phyloP scores from a whole-genome alignment of 139 green algal genomes.

The Chlorella sorokiniana region DNA sequence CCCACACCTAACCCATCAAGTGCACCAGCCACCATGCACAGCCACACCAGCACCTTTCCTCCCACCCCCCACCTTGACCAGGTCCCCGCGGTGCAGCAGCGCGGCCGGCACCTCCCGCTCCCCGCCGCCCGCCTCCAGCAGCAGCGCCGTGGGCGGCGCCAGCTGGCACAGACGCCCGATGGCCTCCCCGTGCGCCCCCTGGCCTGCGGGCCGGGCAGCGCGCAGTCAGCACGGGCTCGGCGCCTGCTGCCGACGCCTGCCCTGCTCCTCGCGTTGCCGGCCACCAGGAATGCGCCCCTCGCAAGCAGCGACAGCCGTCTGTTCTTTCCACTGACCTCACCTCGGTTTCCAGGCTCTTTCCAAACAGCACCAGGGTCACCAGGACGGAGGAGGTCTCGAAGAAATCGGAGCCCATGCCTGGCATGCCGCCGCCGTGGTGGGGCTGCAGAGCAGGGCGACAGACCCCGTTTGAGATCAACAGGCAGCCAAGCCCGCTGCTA shows the following conservation, averaged over 20 bases:
- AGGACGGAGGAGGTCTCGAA: slow-evolving; percentile 98
- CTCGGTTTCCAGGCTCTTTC: slow-evolving; percentile 57
- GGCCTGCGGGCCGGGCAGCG: slow-evolving; percentile 34
- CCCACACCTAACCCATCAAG: not conserved
- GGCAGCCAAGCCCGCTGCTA: too few species aligned
- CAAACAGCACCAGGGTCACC: slow-evolving; percentile 96
- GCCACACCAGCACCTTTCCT: too few species aligned
- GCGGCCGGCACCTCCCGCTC: slow-evolving; percentile 70
- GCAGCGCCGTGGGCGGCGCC: slow-evolving; percentile 70
- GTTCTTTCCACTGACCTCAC: slow-evolving; percentile 14
- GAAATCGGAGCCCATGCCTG: slow-evolving; percentile 79
- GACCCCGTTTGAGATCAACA: too few species aligned
- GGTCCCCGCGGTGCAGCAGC: slow-evolving; percentile 89
- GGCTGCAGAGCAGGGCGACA: not conserved
- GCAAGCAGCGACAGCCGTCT: not conserved
- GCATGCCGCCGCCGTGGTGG: slow-evolving; percentile 3
- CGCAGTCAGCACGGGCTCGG: too few species aligned
- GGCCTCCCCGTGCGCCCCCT: slow-evolving; percentile 84
- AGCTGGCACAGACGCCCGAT: slow-evolving; percentile 82
- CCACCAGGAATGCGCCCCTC: too few species aligned
- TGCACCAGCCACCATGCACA: not conserved
- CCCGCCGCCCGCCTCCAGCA: slow-evolving; percentile 67
- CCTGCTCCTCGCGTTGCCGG: too few species aligned
- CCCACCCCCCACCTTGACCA: slow-evolving; percentile 75
- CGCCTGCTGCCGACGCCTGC: too few species aligned